Evolutionary conservation across 768 basidiomycete genomes (phyloP).

Genomic region (Phlebiopsis flavidoalba): DNA sequence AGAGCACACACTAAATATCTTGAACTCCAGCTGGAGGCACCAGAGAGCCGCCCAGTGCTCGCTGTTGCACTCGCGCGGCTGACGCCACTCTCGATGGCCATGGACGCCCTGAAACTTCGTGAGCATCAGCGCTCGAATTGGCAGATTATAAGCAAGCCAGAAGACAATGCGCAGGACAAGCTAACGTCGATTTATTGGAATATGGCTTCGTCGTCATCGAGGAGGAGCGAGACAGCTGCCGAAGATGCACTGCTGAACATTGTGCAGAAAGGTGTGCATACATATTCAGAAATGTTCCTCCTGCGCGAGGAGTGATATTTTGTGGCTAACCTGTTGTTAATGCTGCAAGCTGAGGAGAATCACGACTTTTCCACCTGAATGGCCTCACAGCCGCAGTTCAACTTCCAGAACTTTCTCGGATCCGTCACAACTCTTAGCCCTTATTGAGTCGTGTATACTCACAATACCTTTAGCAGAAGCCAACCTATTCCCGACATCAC

Average conservation of each 20-base stretch:
- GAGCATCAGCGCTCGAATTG: conserved; percentile 38
- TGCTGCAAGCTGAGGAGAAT: conserved; percentile 40
- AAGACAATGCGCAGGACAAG: conserved; percentile 31
- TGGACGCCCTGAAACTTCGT: conserved; percentile 40
- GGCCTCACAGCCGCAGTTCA: conserved; percentile 41
- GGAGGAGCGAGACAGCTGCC: conserved; percentile 47
- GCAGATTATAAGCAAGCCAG: conserved; percentile 26
- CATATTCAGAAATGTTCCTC: conserved; percentile 9
- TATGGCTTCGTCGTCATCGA: conserved; percentile 33
- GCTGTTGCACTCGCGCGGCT: conserved; percentile 41
- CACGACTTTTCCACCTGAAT: conserved; percentile 41
- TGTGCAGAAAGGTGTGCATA: conserved; percentile 52
- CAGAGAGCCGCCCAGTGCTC: conserved; percentile 36
- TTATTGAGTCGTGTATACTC: not conserved
- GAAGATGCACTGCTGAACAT: conserved; percentile 47
- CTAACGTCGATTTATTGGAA: conserved; percentile 30
- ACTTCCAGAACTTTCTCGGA: conserved; percentile 38
- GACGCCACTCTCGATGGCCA: conserved; percentile 42
- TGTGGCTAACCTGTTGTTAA: not conserved
- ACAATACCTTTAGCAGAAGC: not conserved
- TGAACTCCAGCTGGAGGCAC: conserved; percentile 29
- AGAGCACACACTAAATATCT: conserved; percentile 25
- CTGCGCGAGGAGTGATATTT: not conserved
- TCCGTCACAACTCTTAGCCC: conserved; percentile 23
- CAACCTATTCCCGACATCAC: not conserved